A percentile compares a stretch with the other conserved stretches of the same genome.
These are phyloP conservation scores for Mucor plumbeus DNA, from an alignment of 371 early-diverging fungal species.

Conservation along the genomic window DNA sequence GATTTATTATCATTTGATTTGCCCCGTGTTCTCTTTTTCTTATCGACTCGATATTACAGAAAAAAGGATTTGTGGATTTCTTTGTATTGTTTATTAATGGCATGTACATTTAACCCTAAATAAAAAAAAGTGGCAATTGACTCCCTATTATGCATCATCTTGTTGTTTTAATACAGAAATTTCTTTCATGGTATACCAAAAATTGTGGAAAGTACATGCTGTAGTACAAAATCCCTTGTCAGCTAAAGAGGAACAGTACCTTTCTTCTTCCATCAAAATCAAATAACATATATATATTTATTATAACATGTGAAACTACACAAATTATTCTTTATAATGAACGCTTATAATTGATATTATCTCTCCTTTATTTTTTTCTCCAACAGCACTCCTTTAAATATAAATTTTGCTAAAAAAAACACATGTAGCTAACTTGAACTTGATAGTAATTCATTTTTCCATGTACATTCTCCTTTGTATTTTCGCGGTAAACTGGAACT, in stretches of 20 bases:
- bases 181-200: not conserved
- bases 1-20: slow-evolving; percentile 6
- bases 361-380: not conserved
- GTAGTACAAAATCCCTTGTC: not conserved
- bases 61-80: not conserved
- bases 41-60: not conserved
- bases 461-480: too few relatives aligned
- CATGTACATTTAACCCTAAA: not conserved
- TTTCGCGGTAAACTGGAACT: not conserved
- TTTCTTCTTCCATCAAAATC: not conserved
- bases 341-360: too few relatives aligned
- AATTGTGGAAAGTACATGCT: not conserved
- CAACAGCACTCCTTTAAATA: not conserved
- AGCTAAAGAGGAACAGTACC: not conserved
- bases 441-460: too few relatives aligned
- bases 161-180: not conserved
- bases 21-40: slow-evolving; percentile 1
- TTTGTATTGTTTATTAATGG: not conserved
- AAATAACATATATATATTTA: not conserved
- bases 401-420: not conserved
- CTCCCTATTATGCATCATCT: not conserved
- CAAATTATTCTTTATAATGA: not conserved
- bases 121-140: not conserved
- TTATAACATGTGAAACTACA: not conserved
- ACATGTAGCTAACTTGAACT: too few relatives aligned